Conservation (phyloP, 257 asterid species). For the Schizonepeta tenuifolia region DNA sequence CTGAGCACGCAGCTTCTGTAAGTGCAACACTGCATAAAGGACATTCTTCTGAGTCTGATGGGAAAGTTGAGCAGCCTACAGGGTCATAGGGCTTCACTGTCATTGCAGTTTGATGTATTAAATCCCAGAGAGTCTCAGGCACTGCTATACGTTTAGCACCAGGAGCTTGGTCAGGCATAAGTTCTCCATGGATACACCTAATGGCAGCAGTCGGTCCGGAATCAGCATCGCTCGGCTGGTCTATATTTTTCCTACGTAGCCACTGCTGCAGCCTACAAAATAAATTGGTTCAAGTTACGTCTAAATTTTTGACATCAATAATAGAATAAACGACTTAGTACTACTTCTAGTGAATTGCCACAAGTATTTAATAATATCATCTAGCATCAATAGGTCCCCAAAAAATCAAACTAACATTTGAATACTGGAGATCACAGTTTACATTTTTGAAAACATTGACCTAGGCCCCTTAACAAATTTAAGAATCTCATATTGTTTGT, state of each 20-base stretch:
- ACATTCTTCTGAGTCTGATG: constrained; percentile 76
- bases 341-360: background rate
- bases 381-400: background rate
- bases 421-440: background rate
- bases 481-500: constrained; percentile 1
- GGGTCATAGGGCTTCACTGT: constrained; percentile 77
- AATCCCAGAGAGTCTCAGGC: constrained; percentile 88
- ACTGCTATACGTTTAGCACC: constrained; percentile 84
- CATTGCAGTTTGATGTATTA: constrained; percentile 68
- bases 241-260: constrained; percentile 79
- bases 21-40: constrained; percentile 68
- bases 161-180: constrained; percentile 87
- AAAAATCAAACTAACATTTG: background rate
- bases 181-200: constrained; percentile 89
- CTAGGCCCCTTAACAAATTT: constrained; percentile 2
- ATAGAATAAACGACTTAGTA: constrained; percentile 1
- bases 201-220: constrained; percentile 94
- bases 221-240: constrained; percentile 90
- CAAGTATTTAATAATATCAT: background rate
- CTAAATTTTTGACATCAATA: background rate
- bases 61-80: constrained; percentile 67
- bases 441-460: background rate
- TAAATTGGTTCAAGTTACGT: constrained; percentile 4
- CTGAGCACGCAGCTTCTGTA: constrained; percentile 79
- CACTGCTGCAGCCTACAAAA: constrained; percentile 93